A percentile compares a stretch with the other conserved stretches of the same genome.
Evolutionary conservation across 2,329 filamentous ascomycete genomes (phyloP).

Genomic region (Parasarocladium wereldwijsianum): DNA sequence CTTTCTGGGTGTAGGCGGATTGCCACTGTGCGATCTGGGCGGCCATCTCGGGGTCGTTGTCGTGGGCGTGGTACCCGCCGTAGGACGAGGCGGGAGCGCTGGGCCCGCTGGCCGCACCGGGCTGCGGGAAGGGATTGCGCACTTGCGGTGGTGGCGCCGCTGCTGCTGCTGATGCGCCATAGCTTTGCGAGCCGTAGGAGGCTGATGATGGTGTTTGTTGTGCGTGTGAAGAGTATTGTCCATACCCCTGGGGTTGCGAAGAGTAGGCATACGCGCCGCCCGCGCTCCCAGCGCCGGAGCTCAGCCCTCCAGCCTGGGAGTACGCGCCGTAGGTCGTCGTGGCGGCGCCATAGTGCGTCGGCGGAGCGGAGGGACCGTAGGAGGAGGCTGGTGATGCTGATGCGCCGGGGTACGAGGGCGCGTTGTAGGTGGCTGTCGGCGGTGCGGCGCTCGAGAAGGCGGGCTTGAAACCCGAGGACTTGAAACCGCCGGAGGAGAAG

Average conservation of each 20-base stretch:
- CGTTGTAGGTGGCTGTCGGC: conserved; percentile 16
- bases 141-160: conserved; percentile 52
- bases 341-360: conserved; percentile 28
- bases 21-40: conserved; percentile 93
- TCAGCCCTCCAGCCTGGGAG: conserved; percentile 12
- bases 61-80: conserved; percentile 20
- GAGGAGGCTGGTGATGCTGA: too few relatives aligned
- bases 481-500: conserved; percentile 7
- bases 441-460: conserved; percentile 31
- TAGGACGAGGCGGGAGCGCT: conserved; percentile 12
- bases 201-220: conserved; percentile 16
- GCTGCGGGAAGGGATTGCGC: conserved; percentile 65
- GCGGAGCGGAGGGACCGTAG: conserved; percentile 19
- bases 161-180: conserved; percentile 5
- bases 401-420: conserved; percentile 14
- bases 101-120: conserved; percentile 18
- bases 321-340: conserved; percentile 23
- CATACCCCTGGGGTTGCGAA: conserved; percentile 12
- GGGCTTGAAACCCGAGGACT: conserved; percentile 24
- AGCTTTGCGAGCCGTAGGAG: conserved; percentile 13
- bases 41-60: conserved; percentile 66
- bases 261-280: conserved; percentile 12
- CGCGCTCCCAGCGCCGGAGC: conserved; percentile 13
- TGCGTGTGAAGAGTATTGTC: conserved; percentile 11
- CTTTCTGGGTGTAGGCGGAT: conserved; percentile 64